Conservation (phyloP, 306 rosid species). For the Vigna hirtella region DNA sequence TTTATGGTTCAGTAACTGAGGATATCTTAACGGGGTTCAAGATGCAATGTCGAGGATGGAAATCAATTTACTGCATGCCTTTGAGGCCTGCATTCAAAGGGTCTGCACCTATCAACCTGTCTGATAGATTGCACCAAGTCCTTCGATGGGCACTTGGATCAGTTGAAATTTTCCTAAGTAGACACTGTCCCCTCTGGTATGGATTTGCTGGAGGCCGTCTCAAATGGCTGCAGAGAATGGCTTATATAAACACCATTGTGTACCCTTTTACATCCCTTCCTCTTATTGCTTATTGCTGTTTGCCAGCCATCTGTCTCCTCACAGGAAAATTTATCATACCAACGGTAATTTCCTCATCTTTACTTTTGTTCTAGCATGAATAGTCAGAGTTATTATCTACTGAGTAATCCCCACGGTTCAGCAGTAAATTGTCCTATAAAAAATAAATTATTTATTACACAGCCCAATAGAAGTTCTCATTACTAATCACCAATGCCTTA, state of each 20-base stretch:
- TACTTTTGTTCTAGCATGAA: background rate
- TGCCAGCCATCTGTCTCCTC: constrained; percentile 97
- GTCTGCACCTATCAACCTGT: constrained; percentile 94
- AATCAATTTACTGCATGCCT: constrained; percentile 97
- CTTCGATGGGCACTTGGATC: constrained; percentile 99
- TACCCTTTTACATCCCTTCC: constrained; percentile 98
- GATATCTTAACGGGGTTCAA: constrained; percentile 96
- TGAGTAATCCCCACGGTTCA: background rate
- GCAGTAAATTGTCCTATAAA: background rate
- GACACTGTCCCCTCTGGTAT: constrained; percentile 99
- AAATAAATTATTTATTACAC: background rate
- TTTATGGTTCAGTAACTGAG: constrained; percentile 96
- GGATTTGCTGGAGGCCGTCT: constrained; percentile 92
- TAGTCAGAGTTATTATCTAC: background rate
- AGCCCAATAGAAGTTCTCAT: background rate
- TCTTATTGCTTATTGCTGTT: constrained; percentile 85
- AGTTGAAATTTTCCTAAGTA: constrained; percentile 91
- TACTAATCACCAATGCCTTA: constrained; percentile 26
- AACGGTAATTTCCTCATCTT: constrained; percentile 64
- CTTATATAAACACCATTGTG: constrained; percentile 93
- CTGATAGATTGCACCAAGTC: constrained; percentile 96
- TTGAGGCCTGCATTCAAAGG: constrained; percentile 98
- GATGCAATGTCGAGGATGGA: constrained; percentile 99
- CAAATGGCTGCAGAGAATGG: constrained; percentile 87
- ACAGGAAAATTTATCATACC: constrained; percentile 98